Percentiles rank a stretch among this genome's conserved stretches.
Conservation (phyloP, 768 basidiomycete species). For the Russula emetica region DNA sequence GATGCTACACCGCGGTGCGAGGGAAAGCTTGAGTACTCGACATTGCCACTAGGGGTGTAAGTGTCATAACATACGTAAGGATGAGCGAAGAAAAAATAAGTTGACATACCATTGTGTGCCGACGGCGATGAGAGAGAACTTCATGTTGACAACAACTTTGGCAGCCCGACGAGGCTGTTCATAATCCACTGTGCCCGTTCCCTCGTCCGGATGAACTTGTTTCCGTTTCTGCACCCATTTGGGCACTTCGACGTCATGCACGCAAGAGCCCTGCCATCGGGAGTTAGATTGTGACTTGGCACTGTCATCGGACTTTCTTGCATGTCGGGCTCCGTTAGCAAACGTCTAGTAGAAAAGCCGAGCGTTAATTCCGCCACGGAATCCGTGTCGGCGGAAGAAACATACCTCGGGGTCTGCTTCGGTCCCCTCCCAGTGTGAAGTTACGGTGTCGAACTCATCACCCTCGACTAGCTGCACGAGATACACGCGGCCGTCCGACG, state of each 20-base stretch:
- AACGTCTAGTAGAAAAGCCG: background rate
- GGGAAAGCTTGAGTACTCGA: slow-evolving; percentile 68
- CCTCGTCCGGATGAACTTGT: slow-evolving; percentile 45
- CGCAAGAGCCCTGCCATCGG: slow-evolving; percentile 72
- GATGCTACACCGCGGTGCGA: slow-evolving; percentile 54
- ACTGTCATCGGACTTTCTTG: slow-evolving; percentile 19
- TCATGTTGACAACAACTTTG: slow-evolving; percentile 63
- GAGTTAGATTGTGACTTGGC: slow-evolving; percentile 10
- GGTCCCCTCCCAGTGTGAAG: slow-evolving; percentile 26
- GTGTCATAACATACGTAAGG: slow-evolving; percentile 13
- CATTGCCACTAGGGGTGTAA: slow-evolving; percentile 48
- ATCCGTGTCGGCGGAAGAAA: background rate
- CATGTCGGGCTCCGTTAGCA: slow-evolving; percentile 1
- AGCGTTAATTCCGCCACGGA: background rate
- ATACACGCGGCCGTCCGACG: slow-evolving; percentile 80
- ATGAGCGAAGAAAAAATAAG: background rate
- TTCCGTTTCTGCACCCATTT: slow-evolving; percentile 78
- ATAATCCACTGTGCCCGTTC: slow-evolving; percentile 40
- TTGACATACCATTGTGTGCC: slow-evolving; percentile 60
- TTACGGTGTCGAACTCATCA: slow-evolving; percentile 29
- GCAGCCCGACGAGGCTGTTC: slow-evolving; percentile 64
- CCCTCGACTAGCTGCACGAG: slow-evolving; percentile 61
- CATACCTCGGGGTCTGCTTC: slow-evolving; percentile 24
- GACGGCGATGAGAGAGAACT: slow-evolving; percentile 78
- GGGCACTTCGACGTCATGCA: slow-evolving; percentile 69